Evolutionary conservation across 2,329 filamentous ascomycete species (phyloP).

Genomic region (Bipolaris sorokiniana): DNA sequence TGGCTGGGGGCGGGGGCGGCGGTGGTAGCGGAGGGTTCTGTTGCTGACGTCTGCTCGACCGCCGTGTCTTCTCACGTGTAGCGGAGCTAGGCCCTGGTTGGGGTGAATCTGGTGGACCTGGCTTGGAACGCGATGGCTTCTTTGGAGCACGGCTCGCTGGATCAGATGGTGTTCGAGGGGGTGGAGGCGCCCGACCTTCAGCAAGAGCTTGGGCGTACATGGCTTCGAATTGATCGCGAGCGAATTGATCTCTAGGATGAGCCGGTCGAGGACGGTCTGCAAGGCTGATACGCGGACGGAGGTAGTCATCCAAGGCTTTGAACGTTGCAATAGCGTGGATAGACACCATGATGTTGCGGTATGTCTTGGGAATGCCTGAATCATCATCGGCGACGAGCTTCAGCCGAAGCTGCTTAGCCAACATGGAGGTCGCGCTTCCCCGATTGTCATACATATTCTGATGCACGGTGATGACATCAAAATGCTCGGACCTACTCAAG

Average conservation of each 20-base stretch:
- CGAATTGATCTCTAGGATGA: constrained; percentile 66
- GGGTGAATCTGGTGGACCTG: constrained; percentile 49
- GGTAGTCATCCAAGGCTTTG: constrained; percentile 93
- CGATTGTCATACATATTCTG: constrained; percentile 90
- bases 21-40: constrained; percentile 58
- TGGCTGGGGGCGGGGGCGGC: constrained; percentile 58
- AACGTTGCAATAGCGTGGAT: constrained; percentile 99
- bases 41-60: constrained; percentile 65
- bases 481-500: constrained; percentile 95
- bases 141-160: constrained; percentile 39
- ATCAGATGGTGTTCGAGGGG: constrained; percentile 45
- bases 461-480: constrained; percentile 95
- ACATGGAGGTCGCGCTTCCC: constrained; percentile 91
- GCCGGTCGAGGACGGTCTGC: constrained; percentile 72
- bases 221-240: constrained; percentile 69
- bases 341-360: constrained; percentile 95
- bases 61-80: constrained; percentile 68
- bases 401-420: constrained; percentile 91
- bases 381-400: constrained; percentile 88
- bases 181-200: constrained; percentile 47
- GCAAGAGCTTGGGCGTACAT: constrained; percentile 73
- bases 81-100: constrained; percentile 54
- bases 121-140: constrained; percentile 42
- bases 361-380: constrained; percentile 84
- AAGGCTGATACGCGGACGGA: constrained; percentile 84